A percentile compares a stretch with the other conserved stretches of the same genome.
phyloP scores from a whole-genome alignment of 129 eudicot genomes.

The Flaveria bidentis region DNA sequence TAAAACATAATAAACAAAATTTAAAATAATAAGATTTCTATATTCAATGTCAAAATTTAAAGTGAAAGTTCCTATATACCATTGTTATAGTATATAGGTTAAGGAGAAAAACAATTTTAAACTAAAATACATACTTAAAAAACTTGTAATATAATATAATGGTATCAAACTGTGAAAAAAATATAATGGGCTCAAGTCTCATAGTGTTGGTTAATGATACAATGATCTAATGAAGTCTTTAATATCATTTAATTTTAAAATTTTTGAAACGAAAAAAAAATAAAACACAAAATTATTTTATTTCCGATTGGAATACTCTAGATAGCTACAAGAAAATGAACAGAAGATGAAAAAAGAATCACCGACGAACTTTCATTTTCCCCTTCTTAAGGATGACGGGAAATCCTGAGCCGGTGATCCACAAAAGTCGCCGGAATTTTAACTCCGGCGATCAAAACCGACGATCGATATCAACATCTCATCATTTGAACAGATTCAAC shows the following conservation, averaged over 20 bases:
- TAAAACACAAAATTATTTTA: not conserved
- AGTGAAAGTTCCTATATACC: too few relatives aligned
- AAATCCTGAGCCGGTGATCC: constrained; percentile 68
- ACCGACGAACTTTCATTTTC: constrained; percentile 68
- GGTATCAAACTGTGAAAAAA: too few relatives aligned
- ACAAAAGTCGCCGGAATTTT: constrained; percentile 51
- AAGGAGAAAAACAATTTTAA: too few relatives aligned
- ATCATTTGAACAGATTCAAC: constrained; percentile 60
- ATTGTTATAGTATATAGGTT: too few relatives aligned
- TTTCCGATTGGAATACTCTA: constrained; percentile 8
- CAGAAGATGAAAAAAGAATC: constrained; percentile 26
- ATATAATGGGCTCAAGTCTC: too few relatives aligned
- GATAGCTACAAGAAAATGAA: not conserved
- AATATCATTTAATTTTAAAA: not conserved
- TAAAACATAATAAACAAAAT: too few relatives aligned
- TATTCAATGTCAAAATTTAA: too few relatives aligned
- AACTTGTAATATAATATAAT: too few relatives aligned
- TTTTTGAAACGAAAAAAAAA: not conserved
- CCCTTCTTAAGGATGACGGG: constrained; percentile 53
- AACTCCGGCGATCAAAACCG: constrained; percentile 34
- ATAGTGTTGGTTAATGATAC: too few relatives aligned
- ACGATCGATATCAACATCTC: constrained; percentile 2
- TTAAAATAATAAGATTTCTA: too few relatives aligned
- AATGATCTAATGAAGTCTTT: not conserved
- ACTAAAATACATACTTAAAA: too few relatives aligned